Base-by-base conservation (phyloP, 148 eudicot genomes). In the Fagopyrum homotropicum region DNA sequence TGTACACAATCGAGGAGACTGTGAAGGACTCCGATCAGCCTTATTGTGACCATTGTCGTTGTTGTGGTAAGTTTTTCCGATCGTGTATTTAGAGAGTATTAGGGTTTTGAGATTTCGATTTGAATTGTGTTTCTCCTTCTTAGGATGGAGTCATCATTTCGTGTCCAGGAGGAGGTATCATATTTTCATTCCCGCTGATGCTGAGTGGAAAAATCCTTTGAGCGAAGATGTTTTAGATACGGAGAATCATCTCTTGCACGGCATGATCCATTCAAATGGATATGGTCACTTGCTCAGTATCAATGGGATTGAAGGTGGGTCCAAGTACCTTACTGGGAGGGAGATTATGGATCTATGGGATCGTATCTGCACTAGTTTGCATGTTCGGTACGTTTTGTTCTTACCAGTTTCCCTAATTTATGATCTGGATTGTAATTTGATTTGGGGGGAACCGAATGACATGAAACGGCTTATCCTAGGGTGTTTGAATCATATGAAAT, bases 291-390 rank as follows among this genome's bases (percentile, higher is more conserved):
- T 94, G 69, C 78, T 91, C 7, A 81, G 88, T 30, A 83, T 94
- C 75, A 91, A 91, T 82, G 97, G 97, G 26, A 84, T 87, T 4
- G 97, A 90, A 81, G 97, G 91, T 0, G 97, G 96, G 48, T 94
- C 96, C 0, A 89, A 83, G 44, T 77, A 76, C 76, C 79, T 94
- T 9, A 72, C 79, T 26, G 98, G 98, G 17, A 72, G 83, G 82
- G 93, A 91, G 59, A 77, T 91, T 69, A 94, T 94, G 98, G 89
- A 89, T 78, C 81, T 94, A 6, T 94, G 97, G 97, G 98, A 91
- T 77, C 88, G 97, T 2, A 87, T 94, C 43, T 94, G 98, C 82
- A 80, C 88, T 11, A 74, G 78, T 74, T 97, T 94, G 77, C 91
- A 74, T 4, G 76, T 88, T 55, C 75, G 97, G 98, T 91, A 84